phyloP scores from a whole-genome alignment of 148 eudicot genomes.

The Rhododendron griersonianum region DNA sequence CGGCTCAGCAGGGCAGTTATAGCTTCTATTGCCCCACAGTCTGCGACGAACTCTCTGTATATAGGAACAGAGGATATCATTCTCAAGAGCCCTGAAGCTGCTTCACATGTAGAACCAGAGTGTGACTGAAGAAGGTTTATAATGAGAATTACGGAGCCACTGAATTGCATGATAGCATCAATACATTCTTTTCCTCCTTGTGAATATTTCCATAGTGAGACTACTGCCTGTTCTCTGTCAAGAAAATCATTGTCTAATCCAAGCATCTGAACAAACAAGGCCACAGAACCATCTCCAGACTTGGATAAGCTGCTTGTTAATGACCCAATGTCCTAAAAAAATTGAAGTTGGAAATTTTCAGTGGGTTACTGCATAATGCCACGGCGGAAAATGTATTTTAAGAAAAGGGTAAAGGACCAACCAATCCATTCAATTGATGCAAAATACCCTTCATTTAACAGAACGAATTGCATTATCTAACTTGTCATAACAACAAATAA shows the following conservation, averaged over 20 bases:
- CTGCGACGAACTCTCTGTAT: constrained; percentile 72
- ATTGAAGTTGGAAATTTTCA: constrained; percentile 7
- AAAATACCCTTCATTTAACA: not conserved
- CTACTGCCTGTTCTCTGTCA: constrained; percentile 81
- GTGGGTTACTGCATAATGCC: not conserved
- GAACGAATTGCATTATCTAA: not conserved
- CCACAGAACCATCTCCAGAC: constrained; percentile 55
- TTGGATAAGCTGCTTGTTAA: constrained; percentile 31
- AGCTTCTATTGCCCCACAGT: constrained; percentile 84
- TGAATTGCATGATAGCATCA: constrained; percentile 59
- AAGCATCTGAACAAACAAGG: constrained; percentile 72
- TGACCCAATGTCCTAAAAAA: constrained; percentile 40
- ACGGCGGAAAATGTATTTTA: not conserved
- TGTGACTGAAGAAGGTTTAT: constrained; percentile 66
- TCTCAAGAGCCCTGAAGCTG: constrained; percentile 77
- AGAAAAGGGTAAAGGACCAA: not conserved
- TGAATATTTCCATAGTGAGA: constrained; percentile 74
- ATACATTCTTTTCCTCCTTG: constrained; percentile 65
- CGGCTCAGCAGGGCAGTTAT: constrained; percentile 55
- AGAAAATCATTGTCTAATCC: constrained; percentile 75
- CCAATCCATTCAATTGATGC: not conserved
- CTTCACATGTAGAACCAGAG: constrained; percentile 71
- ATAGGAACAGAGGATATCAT: constrained; percentile 55
- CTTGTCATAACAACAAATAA: not conserved
- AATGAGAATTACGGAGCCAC: constrained; percentile 60